These are phyloP conservation scores for Penicillium sp. DNA, from an alignment of 2,329 filamentous ascomycete species.

Conservation along the genomic window DNA sequence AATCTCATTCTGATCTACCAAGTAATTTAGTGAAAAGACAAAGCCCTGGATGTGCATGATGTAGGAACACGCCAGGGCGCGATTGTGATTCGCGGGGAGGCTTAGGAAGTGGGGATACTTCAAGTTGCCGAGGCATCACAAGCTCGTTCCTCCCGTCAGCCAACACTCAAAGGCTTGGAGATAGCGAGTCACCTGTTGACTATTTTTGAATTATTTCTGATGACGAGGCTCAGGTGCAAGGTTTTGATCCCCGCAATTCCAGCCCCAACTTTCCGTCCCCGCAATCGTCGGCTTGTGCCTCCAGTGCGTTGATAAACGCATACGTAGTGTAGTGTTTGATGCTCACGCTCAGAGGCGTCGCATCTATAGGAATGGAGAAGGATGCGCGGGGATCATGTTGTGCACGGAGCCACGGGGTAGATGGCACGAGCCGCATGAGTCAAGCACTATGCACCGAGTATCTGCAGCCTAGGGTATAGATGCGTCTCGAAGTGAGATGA, in stretches of 20 bases:
- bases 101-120: background rate
- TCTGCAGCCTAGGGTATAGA: too few species aligned
- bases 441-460: background rate
- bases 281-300: background rate
- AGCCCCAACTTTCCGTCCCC: background rate
- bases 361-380: background rate
- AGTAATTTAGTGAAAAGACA: too few species aligned
- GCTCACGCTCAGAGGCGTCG: background rate
- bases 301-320: background rate
- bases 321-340: background rate
- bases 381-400: background rate
- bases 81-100: slow-evolving; percentile 7
- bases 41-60: background rate
- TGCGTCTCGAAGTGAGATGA: too few species aligned
- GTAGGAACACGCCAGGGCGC: background rate
- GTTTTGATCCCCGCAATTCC: background rate
- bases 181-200: background rate
- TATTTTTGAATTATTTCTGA: background rate
- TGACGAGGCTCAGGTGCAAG: background rate
- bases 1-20: too few species aligned
- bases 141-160: background rate
- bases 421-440: background rate
- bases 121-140: slow-evolving; percentile 21
- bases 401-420: background rate
- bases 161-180: background rate